Evolutionary conservation across 768 basidiomycete genomes (phyloP).

Genomic region (Amanita pseudoporphyria): DNA sequence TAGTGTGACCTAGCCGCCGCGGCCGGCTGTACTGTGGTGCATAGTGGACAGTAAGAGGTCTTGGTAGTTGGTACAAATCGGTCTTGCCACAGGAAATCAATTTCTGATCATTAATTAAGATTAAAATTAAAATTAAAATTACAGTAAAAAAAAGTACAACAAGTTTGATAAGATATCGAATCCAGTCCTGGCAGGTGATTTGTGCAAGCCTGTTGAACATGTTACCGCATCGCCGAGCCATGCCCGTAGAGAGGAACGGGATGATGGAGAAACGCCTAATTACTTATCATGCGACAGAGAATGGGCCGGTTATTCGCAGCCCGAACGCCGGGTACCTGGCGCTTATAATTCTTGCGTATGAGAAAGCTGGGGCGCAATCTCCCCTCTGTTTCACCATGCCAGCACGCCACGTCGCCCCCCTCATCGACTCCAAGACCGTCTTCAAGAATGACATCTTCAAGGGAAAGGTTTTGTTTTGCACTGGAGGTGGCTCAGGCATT

Average conservation of each 20-base stretch:
- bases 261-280: too few relatives aligned
- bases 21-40: too few relatives aligned
- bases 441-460: constrained; percentile 81
- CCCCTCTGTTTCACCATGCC: constrained; percentile 27
- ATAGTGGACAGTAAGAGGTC: too few relatives aligned
- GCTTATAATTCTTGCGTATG: background rate
- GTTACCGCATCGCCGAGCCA: too few relatives aligned
- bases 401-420: constrained; percentile 31
- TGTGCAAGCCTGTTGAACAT: too few relatives aligned
- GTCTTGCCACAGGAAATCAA: background rate
- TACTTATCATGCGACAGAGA: too few relatives aligned
- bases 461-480: constrained; percentile 86
- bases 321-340: too few relatives aligned
- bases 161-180: background rate
- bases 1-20: too few relatives aligned
- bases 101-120: background rate
- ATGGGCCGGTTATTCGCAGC: too few relatives aligned
- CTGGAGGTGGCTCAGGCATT: constrained; percentile 90
- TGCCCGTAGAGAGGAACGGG: too few relatives aligned
- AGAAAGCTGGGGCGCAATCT: background rate
- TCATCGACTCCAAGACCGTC: constrained; percentile 44
- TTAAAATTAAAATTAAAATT: background rate
- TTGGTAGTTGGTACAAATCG: too few relatives aligned
- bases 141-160: background rate
- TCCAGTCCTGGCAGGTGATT: background rate